Conservation (phyloP, 768 basidiomycete species). For the Tulasnella sp. region DNA sequence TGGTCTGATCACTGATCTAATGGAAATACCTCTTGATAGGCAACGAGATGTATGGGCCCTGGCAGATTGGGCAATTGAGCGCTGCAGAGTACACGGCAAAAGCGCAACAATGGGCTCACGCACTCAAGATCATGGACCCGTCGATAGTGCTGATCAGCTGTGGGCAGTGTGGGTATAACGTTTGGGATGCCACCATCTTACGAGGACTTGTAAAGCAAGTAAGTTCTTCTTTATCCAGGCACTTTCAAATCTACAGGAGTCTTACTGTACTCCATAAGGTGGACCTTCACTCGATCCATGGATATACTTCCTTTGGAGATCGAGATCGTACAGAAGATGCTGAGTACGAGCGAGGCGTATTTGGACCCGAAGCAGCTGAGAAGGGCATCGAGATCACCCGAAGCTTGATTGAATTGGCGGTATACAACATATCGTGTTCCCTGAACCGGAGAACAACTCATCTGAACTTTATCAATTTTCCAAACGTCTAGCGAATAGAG, state of each 20-base stretch:
- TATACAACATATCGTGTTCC: background rate
- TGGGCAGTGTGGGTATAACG: slow-evolving; percentile 30
- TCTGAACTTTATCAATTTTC: background rate
- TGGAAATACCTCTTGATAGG: background rate
- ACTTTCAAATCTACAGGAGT: background rate
- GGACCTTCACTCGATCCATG: slow-evolving; percentile 4
- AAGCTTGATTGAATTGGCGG: slow-evolving; percentile 40
- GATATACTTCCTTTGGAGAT: slow-evolving; percentile 8
- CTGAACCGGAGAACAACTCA: background rate
- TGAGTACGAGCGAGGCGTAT: slow-evolving; percentile 7
- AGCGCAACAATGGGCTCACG: slow-evolving; percentile 52
- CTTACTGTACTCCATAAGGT: background rate
- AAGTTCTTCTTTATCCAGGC: background rate
- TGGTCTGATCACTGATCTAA: background rate
- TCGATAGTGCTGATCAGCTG: slow-evolving; percentile 44
- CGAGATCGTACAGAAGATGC: background rate
- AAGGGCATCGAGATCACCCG: slow-evolving; percentile 41
- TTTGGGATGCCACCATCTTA: slow-evolving; percentile 32
- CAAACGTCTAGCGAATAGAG: slow-evolving; percentile 18
- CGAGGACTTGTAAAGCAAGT: slow-evolving; percentile 20
- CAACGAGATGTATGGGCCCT: slow-evolving; percentile 12
- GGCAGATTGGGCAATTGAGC: slow-evolving; percentile 42
- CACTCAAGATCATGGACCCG: slow-evolving; percentile 45
- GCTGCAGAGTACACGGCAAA: slow-evolving; percentile 44
- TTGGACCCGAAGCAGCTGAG: slow-evolving; percentile 35